Percentiles rank a stretch among this genome's conserved stretches.
Conservation (phyloP, 2,329 filamentous ascomycete genomes). For the Fusarium sp. region DNA sequence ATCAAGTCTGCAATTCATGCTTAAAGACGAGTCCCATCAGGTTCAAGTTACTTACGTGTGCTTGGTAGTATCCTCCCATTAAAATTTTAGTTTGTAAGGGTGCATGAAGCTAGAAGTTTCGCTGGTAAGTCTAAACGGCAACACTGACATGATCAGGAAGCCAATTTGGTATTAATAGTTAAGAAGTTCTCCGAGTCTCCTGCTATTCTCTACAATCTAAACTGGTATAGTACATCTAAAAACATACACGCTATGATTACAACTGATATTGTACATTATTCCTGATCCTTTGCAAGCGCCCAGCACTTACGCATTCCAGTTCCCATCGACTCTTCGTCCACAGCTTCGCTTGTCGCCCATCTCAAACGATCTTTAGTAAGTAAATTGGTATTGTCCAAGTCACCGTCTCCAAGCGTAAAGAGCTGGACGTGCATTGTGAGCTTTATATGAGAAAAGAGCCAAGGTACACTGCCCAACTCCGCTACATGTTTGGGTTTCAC, state of each 20-base stretch:
- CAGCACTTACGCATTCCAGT: constrained; percentile 71
- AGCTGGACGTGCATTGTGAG: constrained; percentile 69
- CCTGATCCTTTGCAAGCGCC: constrained; percentile 55
- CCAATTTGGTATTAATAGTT: not conserved
- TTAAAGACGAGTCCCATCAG: no score
- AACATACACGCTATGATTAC: not conserved
- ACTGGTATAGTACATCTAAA: not conserved
- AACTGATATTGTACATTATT: constrained; percentile 23
- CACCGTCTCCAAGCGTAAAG: constrained; percentile 54
- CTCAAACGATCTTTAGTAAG: constrained; percentile 38
- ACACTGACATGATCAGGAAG: not conserved
- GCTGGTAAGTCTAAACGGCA: not conserved
- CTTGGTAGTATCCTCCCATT: not conserved
- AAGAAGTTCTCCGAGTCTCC: not conserved
- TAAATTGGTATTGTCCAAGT: constrained; percentile 8
- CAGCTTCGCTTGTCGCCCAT: constrained; percentile 56
- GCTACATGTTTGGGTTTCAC: constrained; percentile 49
- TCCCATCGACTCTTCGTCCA: constrained; percentile 67
- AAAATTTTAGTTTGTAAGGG: not conserved
- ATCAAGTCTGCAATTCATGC: not conserved
- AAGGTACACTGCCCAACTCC: constrained; percentile 66
- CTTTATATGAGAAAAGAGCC: constrained; percentile 69
- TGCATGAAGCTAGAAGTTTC: no score
- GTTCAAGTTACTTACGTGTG: not conserved
- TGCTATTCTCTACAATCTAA: not conserved